Percentiles rank a stretch among this genome's conserved stretches.
These are phyloP conservation scores for Raphanus sativus DNA, from an alignment of 345 rosid species.

Conservation along the genomic window DNA sequence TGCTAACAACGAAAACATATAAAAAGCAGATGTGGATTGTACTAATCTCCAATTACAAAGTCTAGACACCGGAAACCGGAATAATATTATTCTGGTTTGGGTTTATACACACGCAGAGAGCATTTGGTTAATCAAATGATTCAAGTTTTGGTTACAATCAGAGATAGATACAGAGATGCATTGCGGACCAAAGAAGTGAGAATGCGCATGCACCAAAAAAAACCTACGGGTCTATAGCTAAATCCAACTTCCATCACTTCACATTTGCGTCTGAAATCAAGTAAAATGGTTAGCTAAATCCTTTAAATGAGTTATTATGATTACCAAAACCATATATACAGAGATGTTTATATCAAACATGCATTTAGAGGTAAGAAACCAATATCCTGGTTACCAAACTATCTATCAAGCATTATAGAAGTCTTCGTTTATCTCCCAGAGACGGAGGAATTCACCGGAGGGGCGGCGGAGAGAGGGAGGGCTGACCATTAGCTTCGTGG, in stretches of 20 bases:
- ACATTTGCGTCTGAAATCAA: conserved; percentile 19
- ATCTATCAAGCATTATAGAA: conserved; percentile 38
- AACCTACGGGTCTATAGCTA: conserved; percentile 13
- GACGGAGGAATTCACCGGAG: conserved; percentile 58
- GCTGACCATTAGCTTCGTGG: conserved; percentile 75
- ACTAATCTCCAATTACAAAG: conserved; percentile 19
- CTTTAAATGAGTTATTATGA: not conserved
- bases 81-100: not conserved
- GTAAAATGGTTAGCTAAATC: not conserved
- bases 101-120: conserved; percentile 20
- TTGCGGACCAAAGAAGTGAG: conserved; percentile 1
- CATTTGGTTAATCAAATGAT: conserved; percentile 12
- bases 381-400: too few relatives aligned
- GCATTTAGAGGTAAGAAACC: too few relatives aligned
- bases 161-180: conserved; percentile 27
- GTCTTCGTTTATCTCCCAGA: conserved; percentile 51
- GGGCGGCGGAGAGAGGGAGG: conserved; percentile 46
- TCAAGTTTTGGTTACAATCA: conserved; percentile 18
- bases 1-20: not conserved
- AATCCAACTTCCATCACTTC: conserved; percentile 2
- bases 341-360: not conserved
- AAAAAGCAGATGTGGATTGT: not conserved
- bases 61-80: conserved; percentile 9
- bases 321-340: not conserved
- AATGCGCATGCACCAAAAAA: not conserved